These are phyloP conservation scores for Pythium phragmitis DNA, from an alignment of 352 stramenopile species.

Conservation along the genomic window DNA sequence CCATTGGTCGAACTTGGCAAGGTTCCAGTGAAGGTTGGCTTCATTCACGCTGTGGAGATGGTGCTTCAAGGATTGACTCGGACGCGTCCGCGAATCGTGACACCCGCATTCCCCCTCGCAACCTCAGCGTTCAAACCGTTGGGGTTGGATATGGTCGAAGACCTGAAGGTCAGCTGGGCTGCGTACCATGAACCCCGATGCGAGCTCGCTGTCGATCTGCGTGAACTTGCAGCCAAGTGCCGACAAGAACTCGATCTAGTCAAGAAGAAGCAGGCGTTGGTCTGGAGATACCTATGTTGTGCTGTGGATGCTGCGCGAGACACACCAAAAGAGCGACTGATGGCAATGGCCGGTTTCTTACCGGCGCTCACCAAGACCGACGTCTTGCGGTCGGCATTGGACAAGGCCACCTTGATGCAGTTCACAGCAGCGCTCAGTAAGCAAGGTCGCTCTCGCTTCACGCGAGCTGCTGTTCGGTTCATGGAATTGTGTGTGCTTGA, in stretches of 20 bases:
- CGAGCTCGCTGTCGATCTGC: neutral
- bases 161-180: constrained; percentile 5
- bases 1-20: neutral
- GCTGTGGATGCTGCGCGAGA: neutral
- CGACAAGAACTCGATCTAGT: neutral
- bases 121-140: neutral
- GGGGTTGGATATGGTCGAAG: constrained; percentile 2
- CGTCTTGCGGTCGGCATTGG: constrained; percentile 21
- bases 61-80: neutral
- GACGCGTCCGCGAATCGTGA: too few species aligned
- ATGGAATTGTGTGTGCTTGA: constrained; percentile 78
- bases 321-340: neutral
- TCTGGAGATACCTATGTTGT: constrained; percentile 2
- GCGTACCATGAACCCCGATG: neutral
- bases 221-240: neutral
- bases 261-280: neutral
- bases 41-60: neutral
- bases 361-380: constrained; percentile 1
- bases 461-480: constrained; percentile 30
- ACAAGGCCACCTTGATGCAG: neutral
- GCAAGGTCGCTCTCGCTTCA: constrained; percentile 7
- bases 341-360: neutral
- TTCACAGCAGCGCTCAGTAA: neutral
- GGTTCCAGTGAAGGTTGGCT: neutral
- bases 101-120: neutral